These are phyloP conservation scores for Penicillium aurantiogriseum DNA, from an alignment of 2,329 filamentous ascomycete species.

Conservation along the genomic window DNA sequence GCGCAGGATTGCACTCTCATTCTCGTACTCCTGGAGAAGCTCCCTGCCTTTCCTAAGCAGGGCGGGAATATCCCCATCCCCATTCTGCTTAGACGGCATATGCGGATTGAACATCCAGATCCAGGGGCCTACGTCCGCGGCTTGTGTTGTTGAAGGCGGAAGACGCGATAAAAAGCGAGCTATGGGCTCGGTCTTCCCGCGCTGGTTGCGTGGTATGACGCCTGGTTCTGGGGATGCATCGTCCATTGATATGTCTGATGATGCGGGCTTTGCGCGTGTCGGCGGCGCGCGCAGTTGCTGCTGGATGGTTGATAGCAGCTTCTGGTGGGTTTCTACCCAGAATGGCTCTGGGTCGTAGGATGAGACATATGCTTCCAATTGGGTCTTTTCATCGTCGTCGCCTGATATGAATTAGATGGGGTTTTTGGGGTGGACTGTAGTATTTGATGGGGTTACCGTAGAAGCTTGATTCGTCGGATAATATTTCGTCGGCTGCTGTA, in stretches of 20 bases:
- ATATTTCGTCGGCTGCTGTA: constrained; percentile 22
- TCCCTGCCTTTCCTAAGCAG: constrained; percentile 56
- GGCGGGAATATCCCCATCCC: constrained; percentile 45
- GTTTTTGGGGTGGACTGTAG: neutral
- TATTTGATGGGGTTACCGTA: constrained; percentile 33
- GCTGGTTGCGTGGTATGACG: constrained; percentile 10
- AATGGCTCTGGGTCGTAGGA: constrained; percentile 53
- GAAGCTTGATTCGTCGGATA: constrained; percentile 48
- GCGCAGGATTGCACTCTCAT: constrained; percentile 50
- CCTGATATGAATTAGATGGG: constrained; percentile 46
- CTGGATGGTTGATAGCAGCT: constrained; percentile 37
- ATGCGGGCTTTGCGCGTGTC: neutral
- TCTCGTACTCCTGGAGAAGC: constrained; percentile 52
- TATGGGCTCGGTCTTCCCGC: constrained; percentile 56
- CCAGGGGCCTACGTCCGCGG: constrained; percentile 56
- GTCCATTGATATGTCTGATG: neutral
- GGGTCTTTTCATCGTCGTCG: constrained; percentile 50
- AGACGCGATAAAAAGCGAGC: constrained; percentile 66
- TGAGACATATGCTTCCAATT: constrained; percentile 52
- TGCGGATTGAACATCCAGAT: constrained; percentile 69
- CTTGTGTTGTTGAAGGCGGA: constrained; percentile 62
- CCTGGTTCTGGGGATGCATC: neutral
- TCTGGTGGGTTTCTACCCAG: constrained; percentile 42
- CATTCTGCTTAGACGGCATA: constrained; percentile 38
- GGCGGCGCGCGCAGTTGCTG: constrained; percentile 10